A percentile compares a stretch with the other conserved stretches of the same genome.
These are phyloP conservation scores for Capronia epimyces DNA, from an alignment of 2,329 filamentous ascomycete species.

Conservation along the genomic window DNA sequence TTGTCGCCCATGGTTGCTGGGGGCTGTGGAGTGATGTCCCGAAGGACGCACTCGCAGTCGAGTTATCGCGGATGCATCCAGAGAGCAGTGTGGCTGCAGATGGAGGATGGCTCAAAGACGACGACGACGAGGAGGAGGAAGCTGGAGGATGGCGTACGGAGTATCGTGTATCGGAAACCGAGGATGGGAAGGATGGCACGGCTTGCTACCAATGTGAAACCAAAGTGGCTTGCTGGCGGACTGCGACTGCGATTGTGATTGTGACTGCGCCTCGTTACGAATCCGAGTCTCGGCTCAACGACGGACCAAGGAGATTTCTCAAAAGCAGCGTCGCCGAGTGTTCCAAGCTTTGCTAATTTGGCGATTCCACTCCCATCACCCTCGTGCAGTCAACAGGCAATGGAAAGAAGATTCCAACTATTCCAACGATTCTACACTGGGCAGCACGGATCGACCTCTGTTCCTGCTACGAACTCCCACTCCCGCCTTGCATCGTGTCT, in stretches of 20 bases:
- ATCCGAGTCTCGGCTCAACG: background rate
- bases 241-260: background rate
- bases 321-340: no score
- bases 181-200: background rate
- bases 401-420: no score
- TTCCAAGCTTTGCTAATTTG: no score
- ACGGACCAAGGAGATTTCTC: background rate
- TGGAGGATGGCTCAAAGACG: background rate
- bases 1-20: conserved; percentile 42
- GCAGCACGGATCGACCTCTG: no score
- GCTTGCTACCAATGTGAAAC: background rate
- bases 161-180: background rate
- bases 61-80: conserved; percentile 16
- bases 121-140: background rate
- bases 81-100: background rate
- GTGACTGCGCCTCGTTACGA: background rate
- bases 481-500: no score
- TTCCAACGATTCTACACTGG: no score
- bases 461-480: no score
- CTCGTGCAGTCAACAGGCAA: background rate
- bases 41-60: conserved; percentile 23
- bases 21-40: conserved; percentile 20
- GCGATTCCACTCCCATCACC: conserved; percentile 30
- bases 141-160: no score
- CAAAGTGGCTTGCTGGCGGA: background rate